Conservation (phyloP, 192 early-diverging fungal species). For the Entomortierella parvispora region DNA sequence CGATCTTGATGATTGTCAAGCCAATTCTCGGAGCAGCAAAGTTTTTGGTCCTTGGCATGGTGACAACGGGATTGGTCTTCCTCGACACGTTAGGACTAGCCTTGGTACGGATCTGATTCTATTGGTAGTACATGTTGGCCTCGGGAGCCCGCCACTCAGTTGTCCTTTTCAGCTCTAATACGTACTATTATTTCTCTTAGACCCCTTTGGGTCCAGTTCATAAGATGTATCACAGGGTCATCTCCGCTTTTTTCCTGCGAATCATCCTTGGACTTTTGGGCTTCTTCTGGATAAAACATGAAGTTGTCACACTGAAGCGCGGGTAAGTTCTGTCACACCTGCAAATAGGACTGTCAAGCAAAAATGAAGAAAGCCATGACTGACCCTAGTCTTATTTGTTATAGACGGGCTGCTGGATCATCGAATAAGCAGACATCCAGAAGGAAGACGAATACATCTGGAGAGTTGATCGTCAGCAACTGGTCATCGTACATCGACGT, state of each 20-base stretch:
- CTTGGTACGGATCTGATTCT: slow-evolving; percentile 46
- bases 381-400: background rate
- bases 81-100: slow-evolving; percentile 57
- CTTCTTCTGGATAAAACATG: slow-evolving; percentile 77
- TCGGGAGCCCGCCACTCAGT: no score
- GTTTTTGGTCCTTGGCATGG: slow-evolving; percentile 39
- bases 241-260: slow-evolving; percentile 58
- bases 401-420: slow-evolving; percentile 30
- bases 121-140: background rate
- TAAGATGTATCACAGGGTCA: slow-evolving; percentile 44
- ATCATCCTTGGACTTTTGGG: slow-evolving; percentile 73
- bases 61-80: slow-evolving; percentile 50
- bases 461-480: slow-evolving; percentile 85
- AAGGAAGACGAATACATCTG: slow-evolving; percentile 52
- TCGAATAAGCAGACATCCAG: slow-evolving; percentile 29
- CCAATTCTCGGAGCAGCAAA: slow-evolving; percentile 58
- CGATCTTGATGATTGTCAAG: slow-evolving; percentile 55
- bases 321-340: slow-evolving; percentile 59
- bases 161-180: no score
- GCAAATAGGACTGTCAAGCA: background rate
- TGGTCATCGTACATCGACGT: slow-evolving; percentile 88
- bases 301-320: slow-evolving; percentile 70
- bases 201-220: slow-evolving; percentile 45
- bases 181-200: slow-evolving; percentile 20
- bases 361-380: background rate